Conservation (phyloP, 2,329 filamentous ascomycete genomes). For the Fusarium napiforme region DNA sequence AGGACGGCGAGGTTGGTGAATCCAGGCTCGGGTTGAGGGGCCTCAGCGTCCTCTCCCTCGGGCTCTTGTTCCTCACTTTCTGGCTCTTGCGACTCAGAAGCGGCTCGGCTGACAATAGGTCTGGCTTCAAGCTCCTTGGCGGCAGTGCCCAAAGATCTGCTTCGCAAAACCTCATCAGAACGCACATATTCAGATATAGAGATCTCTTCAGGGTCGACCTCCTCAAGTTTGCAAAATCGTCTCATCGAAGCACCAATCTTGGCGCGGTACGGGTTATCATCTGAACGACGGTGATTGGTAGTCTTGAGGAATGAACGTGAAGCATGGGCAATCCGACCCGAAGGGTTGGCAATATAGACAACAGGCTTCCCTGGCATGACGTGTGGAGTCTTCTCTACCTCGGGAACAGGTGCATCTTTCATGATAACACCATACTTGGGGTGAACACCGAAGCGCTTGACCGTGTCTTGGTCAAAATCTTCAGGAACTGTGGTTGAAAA, state of each 20-base stretch:
- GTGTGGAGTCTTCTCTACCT: conserved; percentile 53
- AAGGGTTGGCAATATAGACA: conserved; percentile 60
- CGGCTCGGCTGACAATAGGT: conserved; percentile 43
- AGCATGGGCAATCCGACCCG: conserved; percentile 60
- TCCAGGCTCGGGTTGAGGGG: conserved; percentile 39
- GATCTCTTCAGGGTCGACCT: conserved; percentile 50
- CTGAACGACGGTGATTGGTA: conserved; percentile 48
- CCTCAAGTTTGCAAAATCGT: conserved; percentile 52
- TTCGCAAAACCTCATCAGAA: conserved; percentile 49
- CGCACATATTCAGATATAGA: conserved; percentile 48
- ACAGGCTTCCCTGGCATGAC: conserved; percentile 60
- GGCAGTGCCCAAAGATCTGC: conserved; percentile 52
- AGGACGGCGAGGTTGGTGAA: conserved; percentile 48
- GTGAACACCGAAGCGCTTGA: conserved; percentile 63
- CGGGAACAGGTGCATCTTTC: conserved; percentile 58
- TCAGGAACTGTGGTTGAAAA: conserved; percentile 59
- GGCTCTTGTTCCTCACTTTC: conserved; percentile 39
- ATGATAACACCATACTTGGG: conserved; percentile 65
- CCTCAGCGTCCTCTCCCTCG: conserved; percentile 36
- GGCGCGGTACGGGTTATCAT: conserved; percentile 48
- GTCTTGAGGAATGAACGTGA: conserved; percentile 57
- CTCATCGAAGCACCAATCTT: conserved; percentile 51
- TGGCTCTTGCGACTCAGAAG: conserved; percentile 45
- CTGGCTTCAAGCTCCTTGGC: conserved; percentile 48
- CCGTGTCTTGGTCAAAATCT: conserved; percentile 62